A percentile compares a stretch with the other conserved stretches of the same genome.
These are phyloP conservation scores for Samsoniella hepiali DNA, from an alignment of 2,329 filamentous ascomycete genomes.

Conservation along the genomic window DNA sequence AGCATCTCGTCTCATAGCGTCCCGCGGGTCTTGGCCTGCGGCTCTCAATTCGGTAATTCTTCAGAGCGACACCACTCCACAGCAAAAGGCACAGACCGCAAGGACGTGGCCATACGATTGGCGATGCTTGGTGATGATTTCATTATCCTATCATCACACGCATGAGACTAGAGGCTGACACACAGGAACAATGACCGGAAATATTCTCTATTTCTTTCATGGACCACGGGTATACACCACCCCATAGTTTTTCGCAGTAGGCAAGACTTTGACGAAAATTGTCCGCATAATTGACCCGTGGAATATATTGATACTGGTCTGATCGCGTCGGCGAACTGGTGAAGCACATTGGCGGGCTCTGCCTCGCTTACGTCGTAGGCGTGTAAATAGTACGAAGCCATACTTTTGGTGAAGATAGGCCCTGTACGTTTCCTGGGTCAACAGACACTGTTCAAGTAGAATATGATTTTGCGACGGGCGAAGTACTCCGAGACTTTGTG, in stretches of 20 bases:
- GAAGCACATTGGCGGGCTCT: not conserved
- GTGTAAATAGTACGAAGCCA: not conserved
- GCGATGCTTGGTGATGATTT: not conserved
- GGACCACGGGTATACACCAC: not conserved
- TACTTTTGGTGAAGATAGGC: not conserved
- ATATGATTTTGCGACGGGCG: not conserved
- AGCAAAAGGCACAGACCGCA: not conserved
- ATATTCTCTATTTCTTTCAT: not conserved
- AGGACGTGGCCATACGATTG: not conserved
- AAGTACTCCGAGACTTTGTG: not conserved
- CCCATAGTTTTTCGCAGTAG: not conserved
- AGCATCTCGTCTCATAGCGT: not conserved
- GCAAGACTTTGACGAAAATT: not conserved
- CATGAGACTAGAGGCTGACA: not conserved
- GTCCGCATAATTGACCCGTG: not conserved
- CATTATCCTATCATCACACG: not conserved
- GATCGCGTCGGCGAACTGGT: too few relatives aligned
- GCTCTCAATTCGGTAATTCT: not conserved
- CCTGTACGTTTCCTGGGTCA: too few relatives aligned
- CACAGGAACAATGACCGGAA: not conserved
- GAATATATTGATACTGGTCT: not conserved
- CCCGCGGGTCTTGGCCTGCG: not conserved
- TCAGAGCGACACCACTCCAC: not conserved
- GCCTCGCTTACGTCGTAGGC: not conserved
- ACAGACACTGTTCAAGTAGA: too few relatives aligned